phyloP scores from a whole-genome alignment of 2,329 filamentous ascomycete genomes.

The Cercospora janseana region DNA sequence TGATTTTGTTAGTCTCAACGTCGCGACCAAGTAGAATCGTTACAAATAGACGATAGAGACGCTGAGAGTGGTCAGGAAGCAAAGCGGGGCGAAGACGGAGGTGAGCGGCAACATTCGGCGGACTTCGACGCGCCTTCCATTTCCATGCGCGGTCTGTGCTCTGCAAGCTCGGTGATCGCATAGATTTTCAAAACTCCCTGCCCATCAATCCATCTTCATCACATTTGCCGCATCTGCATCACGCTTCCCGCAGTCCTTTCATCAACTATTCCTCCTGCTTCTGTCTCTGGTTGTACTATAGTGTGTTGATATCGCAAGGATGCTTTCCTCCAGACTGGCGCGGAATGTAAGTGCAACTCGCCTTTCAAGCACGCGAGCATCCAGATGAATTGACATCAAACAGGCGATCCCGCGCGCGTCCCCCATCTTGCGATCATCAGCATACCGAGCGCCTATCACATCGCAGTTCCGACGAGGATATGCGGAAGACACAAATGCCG shows the following conservation, averaged over 20 bases:
- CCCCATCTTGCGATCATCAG: slow-evolving; percentile 39
- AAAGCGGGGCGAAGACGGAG: not conserved
- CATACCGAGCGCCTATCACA: slow-evolving; percentile 63
- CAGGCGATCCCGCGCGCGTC: slow-evolving; percentile 39
- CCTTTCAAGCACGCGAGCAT: slow-evolving; percentile 33
- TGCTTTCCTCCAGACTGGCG: slow-evolving; percentile 39
- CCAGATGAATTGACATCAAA: slow-evolving; percentile 21
- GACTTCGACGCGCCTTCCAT: slow-evolving; percentile 1
- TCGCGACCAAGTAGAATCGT: too few species aligned
- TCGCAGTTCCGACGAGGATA: slow-evolving; percentile 72
- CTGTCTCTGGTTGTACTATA: slow-evolving; percentile 24
- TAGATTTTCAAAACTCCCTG: slow-evolving; percentile 1
- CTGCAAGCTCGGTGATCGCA: slow-evolving; percentile 8
- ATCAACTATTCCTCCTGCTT: slow-evolving; percentile 14
- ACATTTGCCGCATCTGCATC: slow-evolving; percentile 9
- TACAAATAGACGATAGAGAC: too few species aligned
- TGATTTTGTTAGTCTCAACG: too few species aligned
- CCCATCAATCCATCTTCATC: slow-evolving; percentile 9
- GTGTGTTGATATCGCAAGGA: slow-evolving; percentile 31
- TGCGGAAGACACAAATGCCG: slow-evolving; percentile 51
- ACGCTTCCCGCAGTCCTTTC: slow-evolving; percentile 12
- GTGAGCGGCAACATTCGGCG: not conserved
- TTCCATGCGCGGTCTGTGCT: not conserved
- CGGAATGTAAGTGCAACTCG: slow-evolving; percentile 35
- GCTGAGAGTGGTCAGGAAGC: too few species aligned